Evolutionary conservation across 495 filamentous ascomycete genomes (phyloP).

Genomic region (Amphirosellinia nigrospora): DNA sequence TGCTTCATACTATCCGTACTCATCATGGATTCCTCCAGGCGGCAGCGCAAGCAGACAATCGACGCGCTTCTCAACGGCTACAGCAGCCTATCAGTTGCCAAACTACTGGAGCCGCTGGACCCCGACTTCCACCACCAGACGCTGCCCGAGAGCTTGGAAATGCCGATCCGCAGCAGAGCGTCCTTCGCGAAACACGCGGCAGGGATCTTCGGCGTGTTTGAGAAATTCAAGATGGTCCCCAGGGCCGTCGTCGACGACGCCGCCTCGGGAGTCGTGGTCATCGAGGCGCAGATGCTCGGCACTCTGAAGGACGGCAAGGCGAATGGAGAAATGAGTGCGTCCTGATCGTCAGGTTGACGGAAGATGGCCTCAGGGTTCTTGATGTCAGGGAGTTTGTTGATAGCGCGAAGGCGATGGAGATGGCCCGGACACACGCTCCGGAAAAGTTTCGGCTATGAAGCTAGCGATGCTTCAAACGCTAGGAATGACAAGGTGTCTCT

Average conservation of each 20-base stretch:
- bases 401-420: conserved; percentile 47
- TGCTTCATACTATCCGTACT: neutral
- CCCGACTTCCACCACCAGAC: conserved; percentile 44
- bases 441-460: conserved; percentile 31
- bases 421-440: conserved; percentile 42
- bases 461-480: neutral
- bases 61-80: conserved; percentile 44
- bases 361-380: conserved; percentile 38
- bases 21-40: conserved; percentile 30
- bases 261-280: conserved; percentile 34
- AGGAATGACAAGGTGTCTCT: neutral
- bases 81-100: conserved; percentile 38
- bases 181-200: conserved; percentile 43
- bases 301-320: conserved; percentile 29
- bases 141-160: conserved; percentile 44
- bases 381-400: conserved; percentile 50
- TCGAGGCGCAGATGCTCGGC: conserved; percentile 47
- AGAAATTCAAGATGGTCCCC: conserved; percentile 46
- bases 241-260: conserved; percentile 44
- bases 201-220: conserved; percentile 47
- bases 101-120: conserved; percentile 41
- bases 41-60: conserved; percentile 36
- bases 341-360: conserved; percentile 42
- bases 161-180: conserved; percentile 41
- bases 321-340: conserved; percentile 51